Base-by-base conservation (phyloP, 2,329 filamentous ascomycete species). In the Lithohypha guttulata region DNA sequence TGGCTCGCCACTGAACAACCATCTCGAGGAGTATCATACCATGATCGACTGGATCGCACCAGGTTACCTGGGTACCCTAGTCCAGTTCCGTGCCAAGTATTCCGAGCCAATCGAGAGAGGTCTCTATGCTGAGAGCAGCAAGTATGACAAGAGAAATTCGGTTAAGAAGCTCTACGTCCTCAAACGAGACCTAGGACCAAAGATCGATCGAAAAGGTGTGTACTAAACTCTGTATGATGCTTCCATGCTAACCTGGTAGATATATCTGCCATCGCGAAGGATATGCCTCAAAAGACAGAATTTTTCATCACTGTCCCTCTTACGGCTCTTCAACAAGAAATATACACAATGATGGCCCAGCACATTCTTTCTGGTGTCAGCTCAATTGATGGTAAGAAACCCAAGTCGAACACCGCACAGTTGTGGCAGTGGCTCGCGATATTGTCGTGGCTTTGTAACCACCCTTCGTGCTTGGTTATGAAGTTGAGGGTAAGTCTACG, bases 21-120 rank as follows among this genome's bases (percentile, higher is more conserved):
- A 84, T 36, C 75, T 94, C 0, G 65, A 72, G 19, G 87, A 95
- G 51, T 93, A 93, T 53, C 85, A 79, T 53, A 65, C 77, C n/a
- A 84, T 93, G 75, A 80, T 94, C 42, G 73, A 87, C 46, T 94
- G 85, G 84, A 77, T 91, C 35, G 79, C 84, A 1, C 82, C 83
- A 0, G 75, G 75, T 17, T 94, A 84, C 55, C 67, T 94, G 2
- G 85, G 84, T 1, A 68, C 73, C 3, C 59, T 69, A 7, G 52
- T 59, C 1, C 79, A 87, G 52, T 95, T 95, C 56, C 70, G 67
- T 14, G 56, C 66, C 0, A 71, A 77, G n/a, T 94, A 81, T 54
- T 71, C 76, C 4, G 69, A 68, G 2, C 83, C 84, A 0, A 94
- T 95, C 46, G 68, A 79, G 39, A 62, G 71, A 8, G 87, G 87